These are phyloP conservation scores for Amanita molliuscula DNA, from an alignment of 768 basidiomycete species.

Conservation along the genomic window DNA sequence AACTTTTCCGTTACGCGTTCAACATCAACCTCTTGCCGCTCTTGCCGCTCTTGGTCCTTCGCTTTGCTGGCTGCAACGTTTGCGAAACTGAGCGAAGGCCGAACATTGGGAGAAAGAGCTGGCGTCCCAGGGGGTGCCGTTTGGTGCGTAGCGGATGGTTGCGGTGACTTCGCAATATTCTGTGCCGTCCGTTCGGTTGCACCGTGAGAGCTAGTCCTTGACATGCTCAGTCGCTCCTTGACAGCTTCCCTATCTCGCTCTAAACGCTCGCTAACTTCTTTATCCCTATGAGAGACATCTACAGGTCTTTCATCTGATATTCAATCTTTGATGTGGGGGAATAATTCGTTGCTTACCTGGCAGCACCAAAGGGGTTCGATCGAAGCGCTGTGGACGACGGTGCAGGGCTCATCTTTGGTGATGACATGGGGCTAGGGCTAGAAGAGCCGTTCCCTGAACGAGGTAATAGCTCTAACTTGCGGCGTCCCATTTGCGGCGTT, in stretches of 20 bases:
- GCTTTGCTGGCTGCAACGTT: conserved; percentile 44
- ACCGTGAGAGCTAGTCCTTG: conserved; percentile 39
- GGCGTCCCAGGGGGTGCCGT: conserved; percentile 19
- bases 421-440: conserved; percentile 66
- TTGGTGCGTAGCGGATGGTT: conserved; percentile 7
- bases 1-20: conserved; percentile 12
- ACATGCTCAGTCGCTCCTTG: conserved; percentile 43
- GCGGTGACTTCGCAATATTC: conserved; percentile 16
- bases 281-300: conserved; percentile 70
- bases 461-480: conserved; percentile 80
- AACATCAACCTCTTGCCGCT: conserved; percentile 5
- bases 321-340: conserved; percentile 3
- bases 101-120: conserved; percentile 38
- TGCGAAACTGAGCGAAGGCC: conserved; percentile 76
- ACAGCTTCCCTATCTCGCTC: conserved; percentile 55
- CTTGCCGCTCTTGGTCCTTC: neutral
- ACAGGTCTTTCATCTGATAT: conserved; percentile 55
- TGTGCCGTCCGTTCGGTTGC: conserved; percentile 35
- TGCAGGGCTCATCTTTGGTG: conserved; percentile 57
- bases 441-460: conserved; percentile 60
- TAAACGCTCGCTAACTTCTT: conserved; percentile 60
- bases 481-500: conserved; percentile 69
- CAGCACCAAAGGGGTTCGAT: conserved; percentile 81
- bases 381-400: conserved; percentile 28
- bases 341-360: conserved; percentile 40